Percentiles rank a stretch among this genome's conserved stretches.
Conservation (phyloP, 2,329 filamentous ascomycete genomes). For the Thelonectria blattea region DNA sequence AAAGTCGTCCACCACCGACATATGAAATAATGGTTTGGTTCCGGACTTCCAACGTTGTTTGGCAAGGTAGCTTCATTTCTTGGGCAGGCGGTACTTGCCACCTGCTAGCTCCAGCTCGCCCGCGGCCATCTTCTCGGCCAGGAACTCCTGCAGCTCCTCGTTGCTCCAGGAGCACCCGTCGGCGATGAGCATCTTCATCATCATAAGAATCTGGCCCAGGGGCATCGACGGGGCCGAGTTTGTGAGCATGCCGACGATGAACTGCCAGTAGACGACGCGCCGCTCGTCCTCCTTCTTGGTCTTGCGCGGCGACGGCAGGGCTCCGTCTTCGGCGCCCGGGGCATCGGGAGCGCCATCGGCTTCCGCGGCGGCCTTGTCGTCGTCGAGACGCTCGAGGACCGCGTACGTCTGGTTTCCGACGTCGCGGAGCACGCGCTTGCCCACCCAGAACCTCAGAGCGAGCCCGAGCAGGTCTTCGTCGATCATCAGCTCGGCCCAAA, state of each 20-base stretch:
- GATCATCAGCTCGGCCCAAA: conserved; percentile 69
- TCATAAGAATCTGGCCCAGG: conserved; percentile 82
- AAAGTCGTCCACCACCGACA: too few species aligned
- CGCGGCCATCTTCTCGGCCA: conserved; percentile 77
- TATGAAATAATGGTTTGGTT: too few species aligned
- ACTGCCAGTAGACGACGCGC: conserved; percentile 80
- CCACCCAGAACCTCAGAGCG: conserved; percentile 75
- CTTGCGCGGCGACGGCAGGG: conserved; percentile 54
- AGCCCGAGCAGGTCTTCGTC: conserved; percentile 73
- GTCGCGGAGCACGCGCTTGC: conserved; percentile 69
- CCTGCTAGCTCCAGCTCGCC: conserved; percentile 72
- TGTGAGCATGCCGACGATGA: conserved; percentile 93
- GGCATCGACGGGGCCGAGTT: conserved; percentile 85
- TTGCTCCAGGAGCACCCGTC: conserved; percentile 89
- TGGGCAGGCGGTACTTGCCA: conserved; percentile 72
- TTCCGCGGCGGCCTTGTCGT: conserved; percentile 38
- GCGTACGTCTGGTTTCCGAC: conserved; percentile 61
- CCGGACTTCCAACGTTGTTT: neutral
- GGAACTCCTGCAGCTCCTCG: conserved; percentile 83
- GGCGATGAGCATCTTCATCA: conserved; percentile 90
- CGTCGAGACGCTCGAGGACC: conserved; percentile 70
- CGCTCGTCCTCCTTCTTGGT: conserved; percentile 66
- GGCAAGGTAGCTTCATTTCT: conserved; percentile 55
- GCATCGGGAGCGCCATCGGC: conserved; percentile 41
- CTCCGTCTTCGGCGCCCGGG: conserved; percentile 33